Conservation (phyloP, 345 rosid species). For the Linum trigynum region DNA sequence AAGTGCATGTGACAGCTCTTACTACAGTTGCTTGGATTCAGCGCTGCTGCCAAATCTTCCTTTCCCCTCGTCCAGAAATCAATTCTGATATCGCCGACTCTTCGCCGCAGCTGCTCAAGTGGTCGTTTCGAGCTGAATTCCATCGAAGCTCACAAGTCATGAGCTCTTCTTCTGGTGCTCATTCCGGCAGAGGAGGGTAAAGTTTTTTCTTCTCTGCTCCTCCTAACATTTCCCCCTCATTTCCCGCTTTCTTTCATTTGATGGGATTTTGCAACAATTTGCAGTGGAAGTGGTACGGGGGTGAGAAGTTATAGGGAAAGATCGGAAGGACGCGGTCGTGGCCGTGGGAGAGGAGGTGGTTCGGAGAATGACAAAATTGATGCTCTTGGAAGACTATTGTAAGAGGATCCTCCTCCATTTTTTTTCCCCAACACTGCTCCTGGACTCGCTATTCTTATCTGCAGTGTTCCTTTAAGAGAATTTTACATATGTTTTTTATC, state of each 20-base stretch:
- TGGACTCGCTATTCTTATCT: not conserved
- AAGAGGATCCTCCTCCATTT: constrained; percentile 17
- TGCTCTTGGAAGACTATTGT: constrained; percentile 89
- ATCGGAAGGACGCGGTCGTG: constrained; percentile 34
- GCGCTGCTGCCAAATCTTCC: not conserved
- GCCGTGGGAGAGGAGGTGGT: constrained; percentile 17
- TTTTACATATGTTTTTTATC: too few species aligned
- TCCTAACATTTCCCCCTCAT: not conserved
- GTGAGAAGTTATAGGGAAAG: constrained; percentile 31
- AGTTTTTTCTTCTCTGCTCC: not conserved
- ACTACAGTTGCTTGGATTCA: too few species aligned
- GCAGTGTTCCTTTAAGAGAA: not conserved
- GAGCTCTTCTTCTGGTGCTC: not conserved
- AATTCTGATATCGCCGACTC: not conserved
- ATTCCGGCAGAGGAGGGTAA: not conserved
- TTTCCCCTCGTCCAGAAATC: not conserved
- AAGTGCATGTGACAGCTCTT: too few species aligned
- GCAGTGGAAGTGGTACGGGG: constrained; percentile 39
- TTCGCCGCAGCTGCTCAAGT: not conserved
- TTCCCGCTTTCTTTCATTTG: not conserved
- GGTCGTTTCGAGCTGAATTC: not conserved
- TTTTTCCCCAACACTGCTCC: too few species aligned
- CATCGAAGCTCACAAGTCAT: not conserved
- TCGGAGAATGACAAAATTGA: constrained; percentile 52
- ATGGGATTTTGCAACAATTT: not conserved